Base-by-base conservation (phyloP, 2,329 filamentous ascomycete genomes). In the Pseudogymnoascus sp. region DNA sequence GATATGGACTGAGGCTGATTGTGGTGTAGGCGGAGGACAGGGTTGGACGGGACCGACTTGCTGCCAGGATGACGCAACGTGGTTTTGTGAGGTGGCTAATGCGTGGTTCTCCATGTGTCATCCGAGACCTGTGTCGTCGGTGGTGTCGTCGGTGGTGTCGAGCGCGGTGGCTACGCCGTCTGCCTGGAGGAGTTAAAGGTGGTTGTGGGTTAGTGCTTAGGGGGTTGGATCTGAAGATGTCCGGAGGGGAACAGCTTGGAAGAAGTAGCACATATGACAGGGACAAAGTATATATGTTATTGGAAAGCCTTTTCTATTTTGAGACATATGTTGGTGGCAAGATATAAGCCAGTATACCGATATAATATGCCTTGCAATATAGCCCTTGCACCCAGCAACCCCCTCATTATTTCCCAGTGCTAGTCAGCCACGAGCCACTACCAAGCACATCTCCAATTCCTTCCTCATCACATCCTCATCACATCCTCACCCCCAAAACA, bases 401-500 rank as follows among this genome's bases (percentile, higher is more conserved):
- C 3, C 45, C 14, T 19, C 13, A 8, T 28, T 31, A 31, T 16
- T 13, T 54, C 14, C n/a, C 16, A 8, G 2, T 31, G 48, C n/a
- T 25, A 31, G 25, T 31, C 25, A 34, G 25, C 25, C n/a, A 31
- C 19, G 34, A 28, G 13, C 45, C 23, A 28, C 6, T 6, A 28
- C 21, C 23, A 16, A 31, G n/a, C 48, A 54, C 48, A 16, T 6
- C 14, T 31, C 25, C 48, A 31, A 16, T n/a, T n/a, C n/a, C n/a
- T n/a, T n/a, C n/a, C n/a, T n/a, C n/a, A 16, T n/a, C 25, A 4
- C 14, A n/a, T 25, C 23, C 8, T 45, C 19, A 25, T 76, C 70
- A 79, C 71, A 73, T 76, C 61, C 77, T 77, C 34, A 79, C 76
- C 10, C 77, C 77, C 57, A 82, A 69, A 28, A 80, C 72, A 64